Base-by-base conservation (phyloP, 139 green algal genomes). In the Volvox reticuliferus region DNA sequence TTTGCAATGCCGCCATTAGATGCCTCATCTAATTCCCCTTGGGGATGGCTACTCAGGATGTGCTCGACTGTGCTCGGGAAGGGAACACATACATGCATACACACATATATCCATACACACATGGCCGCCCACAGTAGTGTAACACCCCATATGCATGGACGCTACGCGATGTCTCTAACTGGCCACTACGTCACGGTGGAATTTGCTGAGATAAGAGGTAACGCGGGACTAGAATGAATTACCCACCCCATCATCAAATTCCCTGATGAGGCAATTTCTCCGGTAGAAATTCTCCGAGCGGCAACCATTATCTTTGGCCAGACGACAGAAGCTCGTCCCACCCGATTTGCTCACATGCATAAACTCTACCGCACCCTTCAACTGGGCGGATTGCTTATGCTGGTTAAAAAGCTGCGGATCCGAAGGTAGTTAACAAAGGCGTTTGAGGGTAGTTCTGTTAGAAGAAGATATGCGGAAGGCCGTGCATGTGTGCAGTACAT, bases 261-360 rank as follows among this genome's bases (percentile, higher is more conserved):
- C 82, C 9, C 28, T 6, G 32, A 88, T 63, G 19, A 77, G 13
- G 68, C 84, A 89, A 67, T 89, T 89, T 18, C 3, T 12, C 6
- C 30, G n/a, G 3, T 12, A 19, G 28, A 89, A 89, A 26, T 61
- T 13, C 84, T 89, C 17, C 0, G 84, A 65, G 1, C 5, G 13
- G 69, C 84, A 89, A 71, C 84, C 68, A 16, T 89, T 89, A 13
- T 12, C 17, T 30, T 55, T 35, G 35, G 69, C 84, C 18, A 79
- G 13, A n/a, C 62, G 37, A 33, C 84, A 89, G 12, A 89, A 55
- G 5, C 35, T 89, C 0, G 84, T 82, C n/a, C 84, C 84, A 30
- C 84, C 84, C 17, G 69, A 36, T 36, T 89, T 89, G 84, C 79
- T 86, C 22, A 89, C 69, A 28, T 89, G 84, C 14, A 37, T 30